Evolutionary conservation across 352 stramenopile genomes (phyloP), one percentile per base, ranked within the genome.

Genomic region (Phytophthora pistaciae): DNA sequence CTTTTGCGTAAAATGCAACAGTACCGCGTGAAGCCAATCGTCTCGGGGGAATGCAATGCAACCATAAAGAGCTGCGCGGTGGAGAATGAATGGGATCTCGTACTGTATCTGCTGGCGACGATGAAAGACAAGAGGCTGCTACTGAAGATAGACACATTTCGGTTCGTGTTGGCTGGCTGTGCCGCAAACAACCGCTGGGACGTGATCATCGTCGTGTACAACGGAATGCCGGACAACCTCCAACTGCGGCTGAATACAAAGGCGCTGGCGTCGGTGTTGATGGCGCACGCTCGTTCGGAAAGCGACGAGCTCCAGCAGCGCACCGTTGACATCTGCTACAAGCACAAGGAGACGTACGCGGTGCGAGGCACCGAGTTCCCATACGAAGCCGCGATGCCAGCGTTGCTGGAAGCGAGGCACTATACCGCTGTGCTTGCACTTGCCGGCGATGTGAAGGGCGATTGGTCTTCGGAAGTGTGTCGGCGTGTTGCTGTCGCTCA

Each of bases 401-500:
- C 58, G 23, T n/a, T 67, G 1, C 23, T 73, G 31, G 31, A 68
- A 50, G 36, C 59, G 3, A 64, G 68, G 11, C 66, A 73, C 31
- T 56, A 42, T 29, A 2, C 16, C 3, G 60, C 55, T 16, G 60
- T 69, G 54, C 16, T 66, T 5, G 54, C 46, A 1, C 25, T 70
- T 7, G 46, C 48, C 16, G 27, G 21, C 8, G 60, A 66, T 1
- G 40, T 44, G 18, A 62, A 31, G 18, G 40, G 38, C 3, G 25
- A 46, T 27, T 59, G 56, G 44, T 61, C 67, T 18, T 53, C 55
- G 27, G 38, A 18, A 27, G 58, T 61, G 38, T 59, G 44, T 46
- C 60, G 42, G n/a, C 60, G 18, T 52, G 48, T 70, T 56, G 55
- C 64, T 40, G 49, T 65, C n/a, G 54, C 67, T 23, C 25, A 69